phyloP scores from a whole-genome alignment of 129 eudicot genomes.

The Pseudognaphalium luteoalbum region DNA sequence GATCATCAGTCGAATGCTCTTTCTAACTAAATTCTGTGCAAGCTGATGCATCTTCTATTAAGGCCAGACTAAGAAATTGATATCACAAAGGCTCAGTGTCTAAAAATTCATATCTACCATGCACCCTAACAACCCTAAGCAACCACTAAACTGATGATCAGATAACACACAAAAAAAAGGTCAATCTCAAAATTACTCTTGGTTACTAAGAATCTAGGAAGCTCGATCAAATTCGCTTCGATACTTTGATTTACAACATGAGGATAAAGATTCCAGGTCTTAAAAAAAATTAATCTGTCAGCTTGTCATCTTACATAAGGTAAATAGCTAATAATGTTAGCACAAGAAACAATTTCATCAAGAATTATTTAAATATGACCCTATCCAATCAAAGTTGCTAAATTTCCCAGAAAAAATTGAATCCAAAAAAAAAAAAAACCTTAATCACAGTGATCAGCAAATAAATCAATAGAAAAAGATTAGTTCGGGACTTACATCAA shows the following conservation, averaged over 20 bases:
- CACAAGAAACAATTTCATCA: not conserved
- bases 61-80: not conserved
- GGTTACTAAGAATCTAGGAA: not conserved
- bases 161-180: not conserved
- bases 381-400: not conserved
- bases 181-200: not conserved
- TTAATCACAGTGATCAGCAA: not conserved
- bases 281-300: too few species aligned
- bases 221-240: not conserved
- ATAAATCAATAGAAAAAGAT: not conserved
- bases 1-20: not conserved
- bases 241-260: not conserved
- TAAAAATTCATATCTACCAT: not conserved
- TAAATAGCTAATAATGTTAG: too few species aligned
- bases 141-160: not conserved
- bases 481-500: constrained; percentile 44
- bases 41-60: too few species aligned
- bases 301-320: not conserved
- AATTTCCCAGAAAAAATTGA: not conserved
- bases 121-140: not conserved
- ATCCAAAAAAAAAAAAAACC: not conserved
- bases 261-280: not conserved
- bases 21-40: not conserved
- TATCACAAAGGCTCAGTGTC: not conserved
- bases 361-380: not conserved